Percentiles rank a stretch among this genome's conserved stretches.
phyloP scores from a whole-genome alignment of 257 asterid genomes.

The Coffea eugenioides region DNA sequence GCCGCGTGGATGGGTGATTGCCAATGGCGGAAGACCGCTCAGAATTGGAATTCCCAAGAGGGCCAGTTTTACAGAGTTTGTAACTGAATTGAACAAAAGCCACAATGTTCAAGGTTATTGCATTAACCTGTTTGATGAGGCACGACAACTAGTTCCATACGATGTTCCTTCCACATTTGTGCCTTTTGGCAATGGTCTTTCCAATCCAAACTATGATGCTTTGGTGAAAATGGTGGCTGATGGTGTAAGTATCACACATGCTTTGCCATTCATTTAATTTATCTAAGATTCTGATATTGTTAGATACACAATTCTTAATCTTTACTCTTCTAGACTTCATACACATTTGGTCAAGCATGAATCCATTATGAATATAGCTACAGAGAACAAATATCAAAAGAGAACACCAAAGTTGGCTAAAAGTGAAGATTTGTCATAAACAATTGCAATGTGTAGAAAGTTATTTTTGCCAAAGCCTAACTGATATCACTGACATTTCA shows the following conservation, averaged over 20 bases:
- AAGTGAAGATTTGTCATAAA: neutral
- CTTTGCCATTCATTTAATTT: neutral
- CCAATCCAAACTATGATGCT: slow-evolving; percentile 32
- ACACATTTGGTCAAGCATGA: neutral
- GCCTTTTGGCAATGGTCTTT: slow-evolving; percentile 32
- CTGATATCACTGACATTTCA: neutral
- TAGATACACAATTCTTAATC: neutral
- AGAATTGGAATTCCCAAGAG: slow-evolving; percentile 35
- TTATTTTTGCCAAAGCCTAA: neutral
- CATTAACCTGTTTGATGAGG: slow-evolving; percentile 35
- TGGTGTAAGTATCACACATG: slow-evolving; percentile 30
- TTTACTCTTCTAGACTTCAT: no score
- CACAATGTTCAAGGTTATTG: slow-evolving; percentile 38
- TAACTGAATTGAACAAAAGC: slow-evolving; percentile 20
- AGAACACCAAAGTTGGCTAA: neutral
- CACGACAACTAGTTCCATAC: slow-evolving; percentile 28
- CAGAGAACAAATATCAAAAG: neutral
- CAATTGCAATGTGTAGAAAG: neutral
- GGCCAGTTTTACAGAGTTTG: slow-evolving; percentile 36
- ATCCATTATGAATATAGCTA: neutral
- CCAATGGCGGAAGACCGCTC: slow-evolving; percentile 25
- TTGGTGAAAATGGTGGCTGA: slow-evolving; percentile 34
- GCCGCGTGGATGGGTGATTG: slow-evolving; percentile 42
- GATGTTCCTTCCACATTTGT: slow-evolving; percentile 29
- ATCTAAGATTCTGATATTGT: neutral